Evolutionary conservation across 202 grass and related monocot species (phyloP).

Genomic region (Schoenoplectus tabernaemontani): DNA sequence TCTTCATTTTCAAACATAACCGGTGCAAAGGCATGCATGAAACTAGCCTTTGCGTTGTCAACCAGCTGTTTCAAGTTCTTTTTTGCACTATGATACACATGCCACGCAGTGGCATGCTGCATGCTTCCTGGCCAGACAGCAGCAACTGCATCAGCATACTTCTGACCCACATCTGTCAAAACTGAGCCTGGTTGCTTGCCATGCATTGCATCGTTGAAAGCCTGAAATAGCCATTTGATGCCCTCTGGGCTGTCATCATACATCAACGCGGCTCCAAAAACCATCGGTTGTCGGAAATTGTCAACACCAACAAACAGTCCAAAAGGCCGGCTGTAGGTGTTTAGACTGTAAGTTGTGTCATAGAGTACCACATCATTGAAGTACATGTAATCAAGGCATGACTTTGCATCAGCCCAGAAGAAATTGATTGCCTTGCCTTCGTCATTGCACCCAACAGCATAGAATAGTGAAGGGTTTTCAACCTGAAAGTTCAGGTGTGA

Average conservation of each 20-base stretch:
- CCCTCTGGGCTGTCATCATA: slow-evolving; percentile 68
- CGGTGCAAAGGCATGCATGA: slow-evolving; percentile 63
- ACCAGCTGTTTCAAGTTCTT: slow-evolving; percentile 65
- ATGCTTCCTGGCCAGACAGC: slow-evolving; percentile 56
- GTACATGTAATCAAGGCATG: slow-evolving; percentile 60
- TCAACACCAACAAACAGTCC: slow-evolving; percentile 73
- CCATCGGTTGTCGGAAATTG: slow-evolving; percentile 64
- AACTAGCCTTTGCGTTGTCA: slow-evolving; percentile 62
- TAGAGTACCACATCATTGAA: slow-evolving; percentile 82
- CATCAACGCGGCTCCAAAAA: slow-evolving; percentile 71
- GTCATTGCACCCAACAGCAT: slow-evolving; percentile 50
- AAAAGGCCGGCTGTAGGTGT: slow-evolving; percentile 70
- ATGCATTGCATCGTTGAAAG: slow-evolving; percentile 70
- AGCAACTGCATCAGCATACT: slow-evolving; percentile 51
- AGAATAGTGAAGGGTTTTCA: slow-evolving; percentile 65
- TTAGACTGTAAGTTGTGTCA: slow-evolving; percentile 72
- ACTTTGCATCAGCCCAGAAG: slow-evolving; percentile 87
- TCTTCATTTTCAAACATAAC: slow-evolving; percentile 89
- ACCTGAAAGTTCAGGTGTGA: slow-evolving; percentile 56
- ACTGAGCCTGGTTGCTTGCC: slow-evolving; percentile 50
- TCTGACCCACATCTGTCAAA: slow-evolving; percentile 52
- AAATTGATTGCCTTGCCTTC: slow-evolving; percentile 54
- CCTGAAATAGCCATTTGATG: slow-evolving; percentile 76
- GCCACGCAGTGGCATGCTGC: slow-evolving; percentile 57
- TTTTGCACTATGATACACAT: slow-evolving; percentile 83